phyloP scores from a whole-genome alignment of 2,329 filamentous ascomycete genomes.

The Sarocladium brachiariae region DNA sequence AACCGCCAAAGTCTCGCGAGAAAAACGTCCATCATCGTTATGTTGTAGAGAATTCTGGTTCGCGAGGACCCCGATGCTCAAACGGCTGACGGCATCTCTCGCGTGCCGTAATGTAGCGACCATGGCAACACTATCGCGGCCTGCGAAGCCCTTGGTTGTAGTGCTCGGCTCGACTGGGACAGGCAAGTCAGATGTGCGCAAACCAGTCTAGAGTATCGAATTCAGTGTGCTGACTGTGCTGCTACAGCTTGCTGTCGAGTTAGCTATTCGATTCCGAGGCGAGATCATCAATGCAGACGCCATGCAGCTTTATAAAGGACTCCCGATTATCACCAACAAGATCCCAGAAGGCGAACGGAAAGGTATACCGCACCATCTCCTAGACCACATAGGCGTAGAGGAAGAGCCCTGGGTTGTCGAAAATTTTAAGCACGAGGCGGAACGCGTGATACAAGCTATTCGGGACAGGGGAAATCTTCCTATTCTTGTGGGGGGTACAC shows the following conservation, averaged over 20 bases:
- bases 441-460: slow-evolving; percentile 68
- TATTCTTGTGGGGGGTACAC: slow-evolving; percentile 87
- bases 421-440: slow-evolving; percentile 65
- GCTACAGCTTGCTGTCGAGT: slow-evolving; percentile 73
- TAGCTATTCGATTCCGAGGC: slow-evolving; percentile 77
- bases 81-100: slow-evolving; percentile 15
- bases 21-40: slow-evolving; percentile 5
- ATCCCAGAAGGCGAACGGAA: slow-evolving; percentile 67
- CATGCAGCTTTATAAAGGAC: slow-evolving; percentile 91
- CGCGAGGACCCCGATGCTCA: slow-evolving; percentile 19
- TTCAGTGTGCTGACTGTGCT: not conserved
- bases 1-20: not conserved
- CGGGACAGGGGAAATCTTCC: slow-evolving; percentile 70
- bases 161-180: slow-evolving; percentile 88
- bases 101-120: slow-evolving; percentile 27
- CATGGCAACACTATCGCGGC: slow-evolving; percentile 33
- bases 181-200: slow-evolving; percentile 76
- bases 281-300: slow-evolving; percentile 97
- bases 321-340: slow-evolving; percentile 95
- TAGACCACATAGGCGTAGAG: slow-evolving; percentile 69
- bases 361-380: slow-evolving; percentile 79
- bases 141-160: slow-evolving; percentile 61
- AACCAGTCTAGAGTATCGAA: not conserved
- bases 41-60: slow-evolving; percentile 5
- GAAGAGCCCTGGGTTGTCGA: slow-evolving; percentile 80